Percentiles rank a stretch among this genome's conserved stretches.
phyloP scores from a whole-genome alignment of 2,329 filamentous ascomycete species.

The Hymenoscyphus occultus region DNA sequence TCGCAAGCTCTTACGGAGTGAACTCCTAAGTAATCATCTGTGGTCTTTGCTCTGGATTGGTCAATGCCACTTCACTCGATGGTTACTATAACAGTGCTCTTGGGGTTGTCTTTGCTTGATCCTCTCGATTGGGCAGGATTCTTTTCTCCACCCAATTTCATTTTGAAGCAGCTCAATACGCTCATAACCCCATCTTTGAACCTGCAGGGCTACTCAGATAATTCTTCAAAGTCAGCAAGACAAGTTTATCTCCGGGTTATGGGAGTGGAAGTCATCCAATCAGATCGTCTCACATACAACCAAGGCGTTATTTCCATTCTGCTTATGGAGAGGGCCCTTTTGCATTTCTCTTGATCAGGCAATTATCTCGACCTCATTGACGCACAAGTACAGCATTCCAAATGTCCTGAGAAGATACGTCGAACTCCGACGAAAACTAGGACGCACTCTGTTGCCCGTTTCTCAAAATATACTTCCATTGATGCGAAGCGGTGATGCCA shows the following conservation, averaged over 20 bases:
- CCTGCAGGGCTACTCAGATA: not conserved
- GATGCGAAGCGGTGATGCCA: not conserved
- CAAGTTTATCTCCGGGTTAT: not conserved
- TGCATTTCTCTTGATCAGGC: not conserved
- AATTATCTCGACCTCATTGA: not conserved
- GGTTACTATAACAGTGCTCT: not conserved
- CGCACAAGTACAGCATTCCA: not conserved
- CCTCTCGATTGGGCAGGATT: not conserved
- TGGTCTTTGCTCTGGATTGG: not conserved
- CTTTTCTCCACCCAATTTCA: not conserved
- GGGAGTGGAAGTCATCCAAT: not conserved
- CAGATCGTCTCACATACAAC: not conserved
- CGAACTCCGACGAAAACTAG: not conserved
- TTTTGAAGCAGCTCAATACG: not conserved
- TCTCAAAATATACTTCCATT: not conserved
- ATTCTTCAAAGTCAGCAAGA: slow-evolving; percentile 2
- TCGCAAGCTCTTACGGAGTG: not conserved
- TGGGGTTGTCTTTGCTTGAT: not conserved
- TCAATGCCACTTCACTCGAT: not conserved
- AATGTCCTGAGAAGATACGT: not conserved
- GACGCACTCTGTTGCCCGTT: not conserved
- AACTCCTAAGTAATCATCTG: not conserved
- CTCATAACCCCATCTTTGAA: not conserved
- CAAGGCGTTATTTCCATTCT: not conserved
- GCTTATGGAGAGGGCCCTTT: not conserved